Base-by-base conservation (phyloP, 371 early-diverging fungal genomes). In the Mortierella sp. region DNA sequence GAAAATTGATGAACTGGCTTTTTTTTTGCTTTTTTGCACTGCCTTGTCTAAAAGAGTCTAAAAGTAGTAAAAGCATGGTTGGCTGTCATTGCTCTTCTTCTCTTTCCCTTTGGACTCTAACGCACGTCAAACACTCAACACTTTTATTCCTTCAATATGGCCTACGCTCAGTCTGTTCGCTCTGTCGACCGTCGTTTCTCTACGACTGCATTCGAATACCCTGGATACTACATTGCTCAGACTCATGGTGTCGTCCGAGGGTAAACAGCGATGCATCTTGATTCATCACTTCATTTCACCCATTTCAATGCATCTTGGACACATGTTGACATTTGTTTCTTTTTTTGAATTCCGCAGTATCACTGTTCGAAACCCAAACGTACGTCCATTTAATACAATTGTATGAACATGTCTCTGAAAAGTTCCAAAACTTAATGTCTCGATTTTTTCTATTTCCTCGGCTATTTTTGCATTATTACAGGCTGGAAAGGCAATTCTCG, bases 281-380 rank as follows among this genome's bases (percentile, higher is more conserved):
- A 28, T 28, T 28, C 28, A 28, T 28, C 28, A 28, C 19, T 48
- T 59, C 15, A 32, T 22, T 21, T 8, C 4, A n/a, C 38, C 7
- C 2, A 19, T 9, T 36, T 32, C 19, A 32, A 50, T 50, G 40
- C 19, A 55, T 55, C 55, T 55, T 55, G 55, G 21, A 50, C 50
- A 55, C 50, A 63, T 52, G 36, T 24, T 61, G 53, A 65, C 50
- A 21, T 58, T 7, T 28, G 16, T n/a, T 22, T 41, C 28, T 43
- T 58, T 4, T 21, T 21, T 2, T 59, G 8, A 19, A 47, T 40
- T 28, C 13, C 4, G 33, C 21, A 78, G 81, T 43, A 74, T 80
- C 60, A 80, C 81, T 33, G 81, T 80, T 38, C 45, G 81, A 45
- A 80, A 80, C 66, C 81, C 81, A 38, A 80, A 80, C 38, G 81